A percentile compares a stretch with the other conserved stretches of the same genome.
These are phyloP conservation scores for Candida tunisiensis DNA, from an alignment of 1,139 yeast genomes.

Conservation along the genomic window DNA sequence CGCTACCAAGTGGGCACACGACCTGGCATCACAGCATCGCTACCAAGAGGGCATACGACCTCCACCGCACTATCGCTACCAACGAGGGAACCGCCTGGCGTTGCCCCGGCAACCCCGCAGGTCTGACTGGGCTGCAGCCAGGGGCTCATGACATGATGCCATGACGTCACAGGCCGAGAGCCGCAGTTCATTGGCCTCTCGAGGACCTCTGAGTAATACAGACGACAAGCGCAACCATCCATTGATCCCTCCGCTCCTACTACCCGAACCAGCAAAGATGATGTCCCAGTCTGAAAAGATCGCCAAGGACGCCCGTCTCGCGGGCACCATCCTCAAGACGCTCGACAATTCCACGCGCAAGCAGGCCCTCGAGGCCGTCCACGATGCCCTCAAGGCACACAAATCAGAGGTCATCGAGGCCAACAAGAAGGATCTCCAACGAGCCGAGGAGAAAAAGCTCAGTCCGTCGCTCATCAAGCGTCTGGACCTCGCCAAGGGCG, in stretches of 20 bases:
- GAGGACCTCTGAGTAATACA: too few relatives aligned
- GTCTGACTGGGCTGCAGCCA: too few relatives aligned
- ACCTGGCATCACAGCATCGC: too few relatives aligned
- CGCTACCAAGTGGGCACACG: too few relatives aligned
- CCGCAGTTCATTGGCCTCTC: too few relatives aligned
- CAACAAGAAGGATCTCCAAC: constrained; percentile 56
- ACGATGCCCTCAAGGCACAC: constrained; percentile 41
- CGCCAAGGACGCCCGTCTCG: constrained; percentile 61
- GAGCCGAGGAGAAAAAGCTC: constrained; percentile 42
- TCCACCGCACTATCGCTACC: too few relatives aligned
- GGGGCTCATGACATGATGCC: too few relatives aligned
- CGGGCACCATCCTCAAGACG: constrained; percentile 70
- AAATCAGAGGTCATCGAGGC: constrained; percentile 53
- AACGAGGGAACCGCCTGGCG: too few relatives aligned
- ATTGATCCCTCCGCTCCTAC: neutral
- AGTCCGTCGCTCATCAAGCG: constrained; percentile 64
- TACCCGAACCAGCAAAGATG: neutral
- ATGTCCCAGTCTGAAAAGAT: constrained; percentile 57
- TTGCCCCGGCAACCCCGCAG: too few relatives aligned
- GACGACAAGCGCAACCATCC: neutral
- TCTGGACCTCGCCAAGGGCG: constrained; percentile 63
- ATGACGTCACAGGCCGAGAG: too few relatives aligned
- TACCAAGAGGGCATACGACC: too few relatives aligned
- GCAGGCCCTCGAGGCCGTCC: constrained; percentile 51
- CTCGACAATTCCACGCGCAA: constrained; percentile 60